These are phyloP conservation scores for Phaeosphaeria sp. DNA, from an alignment of 2,329 filamentous ascomycete species.

Conservation along the genomic window DNA sequence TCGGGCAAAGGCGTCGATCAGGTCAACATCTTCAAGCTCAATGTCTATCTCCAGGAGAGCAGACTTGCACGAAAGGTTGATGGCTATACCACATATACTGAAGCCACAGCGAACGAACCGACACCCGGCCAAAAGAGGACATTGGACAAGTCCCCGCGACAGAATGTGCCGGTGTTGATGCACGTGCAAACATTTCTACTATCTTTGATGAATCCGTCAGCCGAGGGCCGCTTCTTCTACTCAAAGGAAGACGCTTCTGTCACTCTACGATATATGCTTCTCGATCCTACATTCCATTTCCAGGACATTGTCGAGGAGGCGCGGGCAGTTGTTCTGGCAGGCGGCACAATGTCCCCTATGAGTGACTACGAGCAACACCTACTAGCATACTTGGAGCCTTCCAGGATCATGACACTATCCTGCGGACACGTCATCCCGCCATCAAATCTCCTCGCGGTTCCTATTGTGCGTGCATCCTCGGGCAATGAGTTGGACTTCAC, in stretches of 20 bases:
- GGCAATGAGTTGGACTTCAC: constrained; percentile 80
- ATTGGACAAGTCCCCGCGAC: constrained; percentile 23
- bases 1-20: constrained; percentile 88
- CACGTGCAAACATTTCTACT: constrained; percentile 74
- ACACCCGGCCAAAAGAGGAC: constrained; percentile 12
- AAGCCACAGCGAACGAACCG: constrained; percentile 52
- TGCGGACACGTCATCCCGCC: constrained; percentile 93
- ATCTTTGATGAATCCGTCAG: constrained; percentile 83
- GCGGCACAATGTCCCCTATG: constrained; percentile 98
- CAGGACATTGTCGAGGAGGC: constrained; percentile 84
- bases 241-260: constrained; percentile 60
- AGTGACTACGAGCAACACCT: constrained; percentile 86
- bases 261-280: constrained; percentile 80
- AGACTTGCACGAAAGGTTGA: constrained; percentile 95
- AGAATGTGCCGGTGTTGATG: constrained; percentile 62
- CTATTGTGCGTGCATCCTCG: constrained; percentile 61
- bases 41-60: constrained; percentile 86
- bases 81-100: constrained; percentile 74
- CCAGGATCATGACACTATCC: constrained; percentile 78
- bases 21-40: constrained; percentile 89
- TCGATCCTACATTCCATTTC: constrained; percentile 92
- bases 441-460: constrained; percentile 79
- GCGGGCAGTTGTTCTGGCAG: constrained; percentile 85
- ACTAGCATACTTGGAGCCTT: constrained; percentile 73
- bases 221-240: constrained; percentile 68